These are phyloP conservation scores for Penicillium psychrosexuale DNA, from an alignment of 2,329 filamentous ascomycete species.

Conservation along the genomic window DNA sequence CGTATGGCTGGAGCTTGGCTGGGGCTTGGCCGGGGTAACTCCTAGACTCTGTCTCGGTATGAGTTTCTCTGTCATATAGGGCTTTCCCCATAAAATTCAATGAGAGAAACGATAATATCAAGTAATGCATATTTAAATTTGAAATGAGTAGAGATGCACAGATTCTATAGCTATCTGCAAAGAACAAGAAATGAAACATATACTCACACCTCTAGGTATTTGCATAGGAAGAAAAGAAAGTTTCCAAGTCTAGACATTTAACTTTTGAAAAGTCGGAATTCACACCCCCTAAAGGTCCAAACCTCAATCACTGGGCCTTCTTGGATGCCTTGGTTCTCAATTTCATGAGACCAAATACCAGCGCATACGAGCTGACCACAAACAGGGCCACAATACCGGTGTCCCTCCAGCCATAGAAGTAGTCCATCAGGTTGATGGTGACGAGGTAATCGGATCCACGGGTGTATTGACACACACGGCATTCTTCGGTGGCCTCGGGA, in stretches of 20 bases:
- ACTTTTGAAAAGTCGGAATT: not conserved
- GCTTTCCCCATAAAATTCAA: not conserved
- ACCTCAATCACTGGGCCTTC: conserved; percentile 27
- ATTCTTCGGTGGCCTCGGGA: conserved; percentile 54
- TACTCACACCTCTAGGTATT: not conserved
- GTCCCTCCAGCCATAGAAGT: conserved; percentile 65
- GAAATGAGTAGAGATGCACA: not conserved
- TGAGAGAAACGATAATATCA: not conserved
- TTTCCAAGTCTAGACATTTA: not conserved
- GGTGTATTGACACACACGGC: conserved; percentile 60
- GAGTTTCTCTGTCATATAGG: not conserved
- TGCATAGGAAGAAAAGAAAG: not conserved
- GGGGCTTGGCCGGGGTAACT: conserved; percentile 1
- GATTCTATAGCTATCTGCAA: not conserved
- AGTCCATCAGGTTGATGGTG: conserved; percentile 57
- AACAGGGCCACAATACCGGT: conserved; percentile 59
- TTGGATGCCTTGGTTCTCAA: conserved; percentile 36
- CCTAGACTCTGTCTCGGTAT: not conserved
- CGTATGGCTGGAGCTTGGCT: not conserved
- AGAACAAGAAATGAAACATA: not conserved
- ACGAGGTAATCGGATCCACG: conserved; percentile 58
- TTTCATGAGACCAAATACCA: conserved; percentile 44
- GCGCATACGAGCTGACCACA: conserved; percentile 51
- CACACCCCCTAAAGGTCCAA: not conserved
- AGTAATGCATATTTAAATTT: not conserved